phyloP scores from a whole-genome alignment of 2,329 filamentous ascomycete species.

The Fusarium paranaense region DNA sequence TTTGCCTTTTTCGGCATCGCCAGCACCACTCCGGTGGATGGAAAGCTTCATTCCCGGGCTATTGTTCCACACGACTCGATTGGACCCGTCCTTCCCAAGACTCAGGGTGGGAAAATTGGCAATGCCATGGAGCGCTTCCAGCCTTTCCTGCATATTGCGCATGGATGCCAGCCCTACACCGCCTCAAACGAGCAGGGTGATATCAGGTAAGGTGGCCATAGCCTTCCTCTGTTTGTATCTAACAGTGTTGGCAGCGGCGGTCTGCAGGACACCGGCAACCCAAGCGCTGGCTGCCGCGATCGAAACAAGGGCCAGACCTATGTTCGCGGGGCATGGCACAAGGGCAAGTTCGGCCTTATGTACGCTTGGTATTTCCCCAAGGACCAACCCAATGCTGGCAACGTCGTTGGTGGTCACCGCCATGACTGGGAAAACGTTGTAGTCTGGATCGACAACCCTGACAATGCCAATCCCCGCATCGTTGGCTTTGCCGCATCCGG shows the following conservation, averaged over 20 bases:
- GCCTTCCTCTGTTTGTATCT: background rate
- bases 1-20: background rate
- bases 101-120: background rate
- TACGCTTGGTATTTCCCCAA: background rate
- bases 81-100: background rate
- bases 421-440: background rate
- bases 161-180: background rate
- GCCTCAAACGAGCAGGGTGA: background rate
- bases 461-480: background rate
- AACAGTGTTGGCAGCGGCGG: background rate
- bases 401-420: background rate
- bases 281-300: background rate
- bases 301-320: background rate
- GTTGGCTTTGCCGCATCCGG: background rate
- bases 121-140: background rate
- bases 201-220: background rate
- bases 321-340: background rate
- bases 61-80: background rate
- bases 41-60: background rate
- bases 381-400: background rate
- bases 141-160: background rate
- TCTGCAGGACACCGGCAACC: background rate
- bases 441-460: background rate
- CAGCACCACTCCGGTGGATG: background rate
- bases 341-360: background rate